Percentiles rank a stretch among this genome's conserved stretches.
These are phyloP conservation scores for Entomortierella beljakovae DNA, from an alignment of 192 early-diverging fungal species.

Conservation along the genomic window DNA sequence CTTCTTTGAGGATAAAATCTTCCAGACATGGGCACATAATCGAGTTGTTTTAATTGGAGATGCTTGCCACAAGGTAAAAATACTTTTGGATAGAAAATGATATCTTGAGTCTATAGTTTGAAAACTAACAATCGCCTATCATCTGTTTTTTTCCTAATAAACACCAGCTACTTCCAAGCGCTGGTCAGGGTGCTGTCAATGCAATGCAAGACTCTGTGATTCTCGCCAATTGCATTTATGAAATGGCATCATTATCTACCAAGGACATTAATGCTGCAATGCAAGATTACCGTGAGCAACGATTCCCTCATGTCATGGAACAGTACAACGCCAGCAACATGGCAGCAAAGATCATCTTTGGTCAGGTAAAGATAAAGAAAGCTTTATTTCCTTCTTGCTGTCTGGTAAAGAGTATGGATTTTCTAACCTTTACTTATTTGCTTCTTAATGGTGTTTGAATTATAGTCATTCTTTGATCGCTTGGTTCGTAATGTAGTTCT, in stretches of 20 bases:
- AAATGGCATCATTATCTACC: neutral
- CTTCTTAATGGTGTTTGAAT: neutral
- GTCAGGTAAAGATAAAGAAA: neutral
- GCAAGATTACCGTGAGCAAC: constrained; percentile 10
- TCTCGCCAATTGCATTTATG: constrained; percentile 20
- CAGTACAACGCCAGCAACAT: constrained; percentile 10
- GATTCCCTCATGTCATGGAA: neutral
- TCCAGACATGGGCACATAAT: constrained; percentile 5
- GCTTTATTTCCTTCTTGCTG: neutral
- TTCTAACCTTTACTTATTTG: neutral
- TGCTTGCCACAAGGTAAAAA: constrained; percentile 4
- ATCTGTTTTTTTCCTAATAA: neutral
- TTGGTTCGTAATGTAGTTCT: constrained; percentile 9
- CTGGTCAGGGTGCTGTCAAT: constrained; percentile 13
- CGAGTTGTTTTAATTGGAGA: constrained; percentile 12
- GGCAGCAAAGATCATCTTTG: constrained; percentile 5
- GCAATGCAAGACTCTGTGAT: constrained; percentile 26
- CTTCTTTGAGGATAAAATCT: constrained; percentile 15
- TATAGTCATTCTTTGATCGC: constrained; percentile 8
- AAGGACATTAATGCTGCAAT: neutral
- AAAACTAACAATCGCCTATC: neutral
- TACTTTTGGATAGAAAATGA: neutral
- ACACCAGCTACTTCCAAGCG: constrained; percentile 17
- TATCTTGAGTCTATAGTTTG: neutral
- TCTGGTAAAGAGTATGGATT: neutral